These are phyloP conservation scores for Trichosporon sp. DNA, from an alignment of 1,284 basidiomycete genomes.

Conservation along the genomic window DNA sequence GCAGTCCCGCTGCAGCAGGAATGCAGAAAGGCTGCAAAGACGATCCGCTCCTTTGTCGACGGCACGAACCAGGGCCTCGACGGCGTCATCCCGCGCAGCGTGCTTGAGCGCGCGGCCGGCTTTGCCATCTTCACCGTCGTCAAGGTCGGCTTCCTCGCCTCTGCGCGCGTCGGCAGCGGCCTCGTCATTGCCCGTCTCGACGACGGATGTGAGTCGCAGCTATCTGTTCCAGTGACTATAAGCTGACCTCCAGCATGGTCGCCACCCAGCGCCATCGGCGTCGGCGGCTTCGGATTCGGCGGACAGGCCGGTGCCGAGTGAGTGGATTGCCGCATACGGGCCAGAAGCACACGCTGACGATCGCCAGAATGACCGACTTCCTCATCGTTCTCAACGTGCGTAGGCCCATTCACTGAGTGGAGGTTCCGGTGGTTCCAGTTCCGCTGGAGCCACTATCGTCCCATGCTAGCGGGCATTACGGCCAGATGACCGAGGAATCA, in stretches of 20 bases:
- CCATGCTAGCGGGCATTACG: constrained; percentile 16
- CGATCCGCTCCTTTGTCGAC: constrained; percentile 50
- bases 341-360: constrained; percentile 61
- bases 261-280: constrained; percentile 88
- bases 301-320: constrained; percentile 59
- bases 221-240: neutral
- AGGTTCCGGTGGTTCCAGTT: neutral
- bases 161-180: constrained; percentile 72
- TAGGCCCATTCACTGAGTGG: neutral
- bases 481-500: constrained; percentile 46
- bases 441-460: neutral
- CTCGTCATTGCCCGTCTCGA: constrained; percentile 82
- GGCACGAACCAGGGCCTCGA: constrained; percentile 50
- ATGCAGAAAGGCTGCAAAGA: constrained; percentile 55
- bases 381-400: constrained; percentile 82
- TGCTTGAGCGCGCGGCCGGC: constrained; percentile 50
- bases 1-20: constrained; percentile 53
- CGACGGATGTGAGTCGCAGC: constrained; percentile 66
- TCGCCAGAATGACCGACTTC: constrained; percentile 75
- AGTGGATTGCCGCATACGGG: constrained; percentile 19
- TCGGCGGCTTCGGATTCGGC: constrained; percentile 88
- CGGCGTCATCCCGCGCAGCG: constrained; percentile 51
- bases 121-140: constrained; percentile 58
- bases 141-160: constrained; percentile 57
- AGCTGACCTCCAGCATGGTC: constrained; percentile 66